Base-by-base conservation (phyloP, 2,329 filamentous ascomycete species). In the Blumeriella jaapii region DNA sequence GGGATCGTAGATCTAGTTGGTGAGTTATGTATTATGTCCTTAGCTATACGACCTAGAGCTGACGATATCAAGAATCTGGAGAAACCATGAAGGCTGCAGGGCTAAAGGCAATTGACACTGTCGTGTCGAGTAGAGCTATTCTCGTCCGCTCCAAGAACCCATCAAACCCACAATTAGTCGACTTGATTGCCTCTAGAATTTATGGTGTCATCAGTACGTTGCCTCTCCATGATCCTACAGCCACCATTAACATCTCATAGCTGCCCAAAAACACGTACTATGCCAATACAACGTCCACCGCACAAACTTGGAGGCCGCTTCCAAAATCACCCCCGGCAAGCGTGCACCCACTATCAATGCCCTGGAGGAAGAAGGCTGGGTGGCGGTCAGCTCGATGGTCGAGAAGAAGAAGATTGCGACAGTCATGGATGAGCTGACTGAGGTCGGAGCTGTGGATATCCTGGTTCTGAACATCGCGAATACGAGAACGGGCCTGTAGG, bases 11-110 rank as follows among this genome's bases (percentile, higher is more conserved):
- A 98, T 63, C 76, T 98, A 39, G 91, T 98, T 55, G 86, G 85
- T 91, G 61, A 57, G 82, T 44, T 24, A n/a, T n/a, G 29, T 8
- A 14, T n/a, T 8, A 14, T n/a, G 29, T 11, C 23, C 23, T 27
- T 30, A 19, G 23, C 9, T 9, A 9, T 12, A 26, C 32, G 5
- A 9, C 18, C 10, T 30, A 9, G 33, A 22, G 17, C 47, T 55
- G 41, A 53, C 38, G 36, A 13, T 3, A 25, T 6, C 13, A 49
- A 91, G 89, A 98, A 67, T 96, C 91, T 13, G 91, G 91, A 38
- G 89, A 96, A 62, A 98, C 91, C 0, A 98, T 98, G 91, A 82
- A 83, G 54, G 91, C 89, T 13, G 89, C 89, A 27, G 91, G 91
- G 15, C 71, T 98, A 32, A 87, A 86, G 62, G 80, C 89, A 38